Conservation (phyloP, 2,329 filamentous ascomycete species). For the Dactylellina parvicollis region DNA sequence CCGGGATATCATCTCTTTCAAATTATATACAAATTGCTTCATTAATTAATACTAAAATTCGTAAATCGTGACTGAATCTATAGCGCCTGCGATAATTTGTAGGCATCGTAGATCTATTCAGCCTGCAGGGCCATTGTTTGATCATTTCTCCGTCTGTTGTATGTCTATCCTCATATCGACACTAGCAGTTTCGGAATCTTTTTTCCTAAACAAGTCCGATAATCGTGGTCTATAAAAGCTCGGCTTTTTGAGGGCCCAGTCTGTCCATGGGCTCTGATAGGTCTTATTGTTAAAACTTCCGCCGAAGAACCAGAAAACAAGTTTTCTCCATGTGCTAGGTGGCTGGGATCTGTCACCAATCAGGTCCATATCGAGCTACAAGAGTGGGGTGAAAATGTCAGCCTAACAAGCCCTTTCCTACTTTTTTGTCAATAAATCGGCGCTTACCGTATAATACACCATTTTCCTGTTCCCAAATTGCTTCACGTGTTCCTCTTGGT, state of each 20-base stretch:
- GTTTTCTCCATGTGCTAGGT: constrained; percentile 22
- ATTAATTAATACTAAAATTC: no score
- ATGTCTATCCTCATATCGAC: background rate
- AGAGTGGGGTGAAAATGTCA: constrained; percentile 11
- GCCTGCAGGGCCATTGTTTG: background rate
- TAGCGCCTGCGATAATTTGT: no score
- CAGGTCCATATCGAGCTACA: constrained; percentile 31
- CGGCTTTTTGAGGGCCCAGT: constrained; percentile 32
- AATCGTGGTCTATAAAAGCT: constrained; percentile 9
- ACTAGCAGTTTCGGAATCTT: background rate
- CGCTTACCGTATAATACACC: constrained; percentile 45
- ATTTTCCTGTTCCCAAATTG: constrained; percentile 46
- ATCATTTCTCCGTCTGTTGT: background rate
- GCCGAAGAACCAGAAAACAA: constrained; percentile 48
- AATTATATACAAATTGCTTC: no score
- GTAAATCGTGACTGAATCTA: no score
- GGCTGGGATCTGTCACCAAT: constrained; percentile 24
- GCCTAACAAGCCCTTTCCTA: constrained; percentile 17
- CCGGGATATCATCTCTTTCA: no score
- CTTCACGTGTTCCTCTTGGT: constrained; percentile 39
- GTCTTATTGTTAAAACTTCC: constrained; percentile 46
- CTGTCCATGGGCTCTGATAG: constrained; percentile 31
- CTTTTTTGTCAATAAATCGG: background rate
- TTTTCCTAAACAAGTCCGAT: background rate
- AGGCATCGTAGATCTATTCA: no score